Evolutionary conservation across 2,329 filamentous ascomycete species (phyloP), one percentile per base, ranked within the genome.

Genomic region (Bipolaris sorokiniana): DNA sequence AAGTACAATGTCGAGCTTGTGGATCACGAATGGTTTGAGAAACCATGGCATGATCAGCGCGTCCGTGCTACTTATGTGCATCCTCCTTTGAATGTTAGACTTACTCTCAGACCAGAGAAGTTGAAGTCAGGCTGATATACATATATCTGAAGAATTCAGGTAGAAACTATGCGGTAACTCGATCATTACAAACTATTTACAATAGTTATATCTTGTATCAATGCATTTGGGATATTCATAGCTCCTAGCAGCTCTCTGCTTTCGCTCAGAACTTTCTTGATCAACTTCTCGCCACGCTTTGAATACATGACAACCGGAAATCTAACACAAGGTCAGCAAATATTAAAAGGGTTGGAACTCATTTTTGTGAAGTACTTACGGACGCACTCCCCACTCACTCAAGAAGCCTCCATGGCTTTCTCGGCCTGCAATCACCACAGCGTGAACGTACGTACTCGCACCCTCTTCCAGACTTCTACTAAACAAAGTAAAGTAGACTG

Each of bases 381-480:
- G 78, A 3, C 64, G 60, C 16, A 83, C 77, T 7, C 79, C 68
- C 76, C 80, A 83, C 46, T 79, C 78, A 75, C 80, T 81, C 0
- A 84, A 38, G 56, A 81, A 84, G 42, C 78, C 81, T 0, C 82
- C 82, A 63, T 86, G 83, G 0, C 80, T 80, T 63, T 84, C 81
- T 41, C 75, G 76, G 0, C 82, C 83, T 51, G 84, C 77, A 0
- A 74, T 70, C 0, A 80, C 71, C 0, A 69, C 71, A 0, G 82
- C 82, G 63, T 85, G 79, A 1, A 84, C 54, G 61, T 81, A 83
- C 0, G 77, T 80, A 44, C 76, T 79, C 1, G 81, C 82, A 5
- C 79, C 83, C 5, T 77, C 74, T 5, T 72, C 67, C 11, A 75
- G 33, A 3, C 62, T 72, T 18, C 78, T 70, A 0, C 69, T 70